phyloP scores from a whole-genome alignment of 1,284 basidiomycete species.

The Ganoderma boninense region DNA sequence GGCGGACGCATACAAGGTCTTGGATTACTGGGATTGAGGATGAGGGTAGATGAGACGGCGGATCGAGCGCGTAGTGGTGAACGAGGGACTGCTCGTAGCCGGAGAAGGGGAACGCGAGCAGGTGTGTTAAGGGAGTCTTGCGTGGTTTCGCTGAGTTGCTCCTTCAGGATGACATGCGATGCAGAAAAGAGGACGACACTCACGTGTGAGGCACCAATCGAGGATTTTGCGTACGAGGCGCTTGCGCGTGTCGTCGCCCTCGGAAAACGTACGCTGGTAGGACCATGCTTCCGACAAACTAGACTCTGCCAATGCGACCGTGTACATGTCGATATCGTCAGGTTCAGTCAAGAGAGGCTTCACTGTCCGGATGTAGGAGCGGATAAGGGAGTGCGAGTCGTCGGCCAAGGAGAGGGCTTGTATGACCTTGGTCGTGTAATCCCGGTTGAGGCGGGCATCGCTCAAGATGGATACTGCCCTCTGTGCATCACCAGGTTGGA shows the following conservation, averaged over 20 bases:
- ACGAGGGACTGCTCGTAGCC: conserved; percentile 67
- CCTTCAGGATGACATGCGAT: conserved; percentile 16
- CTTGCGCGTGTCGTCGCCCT: conserved; percentile 57
- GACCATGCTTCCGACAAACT: conserved; percentile 76
- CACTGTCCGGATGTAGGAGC: conserved; percentile 73
- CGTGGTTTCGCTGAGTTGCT: conserved; percentile 61
- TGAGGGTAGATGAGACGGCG: conserved; percentile 57
- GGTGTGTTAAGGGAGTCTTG: conserved; percentile 59
- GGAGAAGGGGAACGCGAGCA: conserved; percentile 71
- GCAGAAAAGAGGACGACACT: conserved; percentile 42
- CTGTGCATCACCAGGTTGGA: conserved; percentile 43
- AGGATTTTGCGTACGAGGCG: conserved; percentile 68
- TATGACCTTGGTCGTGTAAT: conserved; percentile 79
- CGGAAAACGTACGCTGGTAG: conserved; percentile 73
- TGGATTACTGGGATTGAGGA: conserved; percentile 70
- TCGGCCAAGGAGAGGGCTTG: conserved; percentile 66
- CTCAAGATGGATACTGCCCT: conserved; percentile 74
- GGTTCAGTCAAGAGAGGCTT: conserved; percentile 73
- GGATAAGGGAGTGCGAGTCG: conserved; percentile 60
- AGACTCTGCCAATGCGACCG: conserved; percentile 68
- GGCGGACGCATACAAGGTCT: conserved; percentile 82
- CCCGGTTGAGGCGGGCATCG: conserved; percentile 75
- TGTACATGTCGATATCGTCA: conserved; percentile 72
- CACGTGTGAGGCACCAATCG: conserved; percentile 74
- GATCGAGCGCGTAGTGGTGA: conserved; percentile 62